phyloP scores from a whole-genome alignment of 331 rosid species.

The Phaseolus coccineus region DNA sequence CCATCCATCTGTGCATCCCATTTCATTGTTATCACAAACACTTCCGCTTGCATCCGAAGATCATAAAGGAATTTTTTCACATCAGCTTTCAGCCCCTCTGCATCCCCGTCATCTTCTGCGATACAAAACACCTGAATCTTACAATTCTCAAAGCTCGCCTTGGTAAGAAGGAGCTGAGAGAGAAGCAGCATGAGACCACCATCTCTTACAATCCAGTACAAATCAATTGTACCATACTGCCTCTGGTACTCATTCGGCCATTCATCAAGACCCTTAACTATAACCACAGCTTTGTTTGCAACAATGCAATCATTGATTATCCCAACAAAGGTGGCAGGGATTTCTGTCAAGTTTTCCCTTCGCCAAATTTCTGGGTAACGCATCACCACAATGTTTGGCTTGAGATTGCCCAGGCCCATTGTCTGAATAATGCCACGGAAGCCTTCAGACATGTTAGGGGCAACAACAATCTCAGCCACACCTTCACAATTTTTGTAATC shows the following conservation, averaged over 20 bases:
- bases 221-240: slow-evolving; percentile 95
- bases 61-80: slow-evolving; percentile 95
- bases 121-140: slow-evolving; percentile 98
- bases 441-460: slow-evolving; percentile 94
- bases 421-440: slow-evolving; percentile 96
- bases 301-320: slow-evolving; percentile 98
- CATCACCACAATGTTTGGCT: slow-evolving; percentile 98
- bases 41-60: slow-evolving; percentile 99
- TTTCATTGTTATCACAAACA: slow-evolving; percentile 83
- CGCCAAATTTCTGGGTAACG: slow-evolving; percentile 99
- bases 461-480: slow-evolving; percentile 98
- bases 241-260: slow-evolving; percentile 98
- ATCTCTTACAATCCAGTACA: slow-evolving; percentile 99
- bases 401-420: slow-evolving; percentile 99
- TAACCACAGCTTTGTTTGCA: slow-evolving; percentile 98
- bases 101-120: slow-evolving; percentile 95
- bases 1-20: slow-evolving; percentile 77
- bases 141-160: slow-evolving; percentile 92
- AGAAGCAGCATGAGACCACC: slow-evolving; percentile 99
- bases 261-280: slow-evolving; percentile 96
- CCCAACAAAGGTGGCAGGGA: slow-evolving; percentile 90
- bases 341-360: slow-evolving; percentile 89
- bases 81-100: slow-evolving; percentile 90
- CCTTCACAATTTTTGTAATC: slow-evolving; percentile 99
- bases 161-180: slow-evolving; percentile 96